phyloP scores from a whole-genome alignment of 2,329 filamentous ascomycete species.

The Hymenoscyphus fraxineus region DNA sequence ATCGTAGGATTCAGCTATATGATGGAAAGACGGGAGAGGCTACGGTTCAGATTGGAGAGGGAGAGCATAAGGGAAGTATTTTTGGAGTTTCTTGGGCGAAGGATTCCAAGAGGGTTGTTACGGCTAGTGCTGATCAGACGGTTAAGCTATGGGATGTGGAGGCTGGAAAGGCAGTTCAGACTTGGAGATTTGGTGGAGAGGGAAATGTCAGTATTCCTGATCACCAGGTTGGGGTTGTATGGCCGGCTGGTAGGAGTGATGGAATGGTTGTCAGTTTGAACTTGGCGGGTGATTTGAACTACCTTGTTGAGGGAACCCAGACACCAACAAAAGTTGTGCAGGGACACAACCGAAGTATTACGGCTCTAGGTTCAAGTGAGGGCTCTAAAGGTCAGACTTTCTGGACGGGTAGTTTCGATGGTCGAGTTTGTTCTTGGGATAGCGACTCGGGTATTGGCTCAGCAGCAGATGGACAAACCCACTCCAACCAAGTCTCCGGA shows the following conservation, averaged over 20 bases:
- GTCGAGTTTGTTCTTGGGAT: slow-evolving; percentile 82
- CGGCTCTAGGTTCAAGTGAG: slow-evolving; percentile 61
- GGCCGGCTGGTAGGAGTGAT: slow-evolving; percentile 77
- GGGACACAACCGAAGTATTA: slow-evolving; percentile 90
- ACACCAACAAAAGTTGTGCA: slow-evolving; percentile 70
- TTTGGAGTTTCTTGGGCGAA: slow-evolving; percentile 87
- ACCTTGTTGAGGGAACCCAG: slow-evolving; percentile 69
- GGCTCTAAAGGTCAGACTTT: slow-evolving; percentile 54
- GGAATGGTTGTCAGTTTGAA: slow-evolving; percentile 87
- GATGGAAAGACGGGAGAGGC: slow-evolving; percentile 93
- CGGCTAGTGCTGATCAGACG: slow-evolving; percentile 89
- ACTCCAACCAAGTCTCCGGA: slow-evolving; percentile 81
- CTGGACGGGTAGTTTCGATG: slow-evolving; percentile 90
- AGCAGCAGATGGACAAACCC: slow-evolving; percentile 72
- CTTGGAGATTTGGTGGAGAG: slow-evolving; percentile 79
- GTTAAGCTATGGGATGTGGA: slow-evolving; percentile 93
- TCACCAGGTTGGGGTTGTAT: slow-evolving; percentile 93
- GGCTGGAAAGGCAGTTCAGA: slow-evolving; percentile 70
- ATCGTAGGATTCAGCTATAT: slow-evolving; percentile 88
- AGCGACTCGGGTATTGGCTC: slow-evolving; percentile 63
- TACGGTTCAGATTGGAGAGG: slow-evolving; percentile 71
- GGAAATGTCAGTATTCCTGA: slow-evolving; percentile 67
- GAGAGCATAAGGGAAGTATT: slow-evolving; percentile 87
- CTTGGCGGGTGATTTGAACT: slow-evolving; percentile 84
- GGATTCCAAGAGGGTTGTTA: slow-evolving; percentile 82